These are phyloP conservation scores for Acanthamoeba healyi DNA, from an alignment of 208 protist species.

Conservation along the genomic window DNA sequence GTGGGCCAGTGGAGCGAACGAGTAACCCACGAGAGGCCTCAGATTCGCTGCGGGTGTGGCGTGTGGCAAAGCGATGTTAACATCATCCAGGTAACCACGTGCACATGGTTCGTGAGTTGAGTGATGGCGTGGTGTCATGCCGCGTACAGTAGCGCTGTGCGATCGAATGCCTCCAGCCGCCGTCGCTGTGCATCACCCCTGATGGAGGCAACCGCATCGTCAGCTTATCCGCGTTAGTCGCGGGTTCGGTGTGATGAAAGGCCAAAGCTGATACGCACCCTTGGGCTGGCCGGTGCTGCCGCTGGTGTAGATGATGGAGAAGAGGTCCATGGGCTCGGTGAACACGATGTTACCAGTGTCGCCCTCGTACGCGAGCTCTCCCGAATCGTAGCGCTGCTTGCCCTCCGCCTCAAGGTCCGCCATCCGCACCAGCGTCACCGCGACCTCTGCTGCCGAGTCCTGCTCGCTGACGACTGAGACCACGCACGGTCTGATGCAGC, in stretches of 20 bases:
- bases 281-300: conserved; percentile 77
- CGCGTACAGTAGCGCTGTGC: background rate
- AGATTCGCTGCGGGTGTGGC: background rate
- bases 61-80: background rate
- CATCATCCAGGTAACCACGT: no score
- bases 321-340: conserved; percentile 64
- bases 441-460: background rate
- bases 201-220: background rate
- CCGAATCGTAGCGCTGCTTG: background rate
- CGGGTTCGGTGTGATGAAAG: background rate
- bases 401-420: background rate
- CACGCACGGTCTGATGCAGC: no score
- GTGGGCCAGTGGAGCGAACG: conserved; percentile 3
- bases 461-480: background rate
- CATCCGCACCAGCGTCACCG: background rate
- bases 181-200: conserved; percentile 35
- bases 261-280: background rate
- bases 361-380: background rate
- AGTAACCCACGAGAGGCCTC: background rate
- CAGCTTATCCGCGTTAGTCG: no score
- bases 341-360: background rate
- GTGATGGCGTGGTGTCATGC: background rate
- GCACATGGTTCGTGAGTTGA: no score
- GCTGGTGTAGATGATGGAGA: conserved; percentile 77
- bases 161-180: background rate